Conservation (phyloP, 148 eudicot species). For the Chenopodium suecicum region DNA sequence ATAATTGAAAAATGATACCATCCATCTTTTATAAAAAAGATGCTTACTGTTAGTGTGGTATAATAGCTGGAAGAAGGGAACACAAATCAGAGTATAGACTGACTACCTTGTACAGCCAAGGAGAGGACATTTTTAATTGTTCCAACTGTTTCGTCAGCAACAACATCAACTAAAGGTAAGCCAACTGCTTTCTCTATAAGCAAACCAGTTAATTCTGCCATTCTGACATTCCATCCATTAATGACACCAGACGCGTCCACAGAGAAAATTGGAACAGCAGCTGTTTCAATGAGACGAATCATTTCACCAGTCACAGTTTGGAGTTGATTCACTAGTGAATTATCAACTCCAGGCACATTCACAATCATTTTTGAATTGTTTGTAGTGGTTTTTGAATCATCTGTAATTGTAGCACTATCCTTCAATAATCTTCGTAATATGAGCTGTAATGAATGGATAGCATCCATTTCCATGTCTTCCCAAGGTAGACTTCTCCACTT, state of each 20-base stretch:
- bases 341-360: conserved; percentile 44
- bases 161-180: conserved; percentile 45
- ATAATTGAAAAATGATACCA: neutral
- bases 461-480: conserved; percentile 94
- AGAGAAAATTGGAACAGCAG: conserved; percentile 79
- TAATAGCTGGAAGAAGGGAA: conserved; percentile 1
- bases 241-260: conserved; percentile 67
- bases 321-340: conserved; percentile 45
- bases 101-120: conserved; percentile 66
- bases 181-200: conserved; percentile 57
- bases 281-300: conserved; percentile 84
- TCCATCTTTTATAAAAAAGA: neutral
- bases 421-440: conserved; percentile 58
- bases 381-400: conserved; percentile 26
- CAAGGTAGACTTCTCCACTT: conserved; percentile 76
- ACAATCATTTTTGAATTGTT: conserved; percentile 54
- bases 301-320: conserved; percentile 64
- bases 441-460: conserved; percentile 74
- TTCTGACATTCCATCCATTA: conserved; percentile 81
- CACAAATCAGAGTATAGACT: conserved; percentile 15
- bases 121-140: conserved; percentile 44
- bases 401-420: conserved; percentile 28
- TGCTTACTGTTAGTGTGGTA: neutral
- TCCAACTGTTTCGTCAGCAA: conserved; percentile 52
- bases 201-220: conserved; percentile 75